Base-by-base conservation (phyloP, 2,329 filamentous ascomycete genomes). In the Fusarium algeriense region DNA sequence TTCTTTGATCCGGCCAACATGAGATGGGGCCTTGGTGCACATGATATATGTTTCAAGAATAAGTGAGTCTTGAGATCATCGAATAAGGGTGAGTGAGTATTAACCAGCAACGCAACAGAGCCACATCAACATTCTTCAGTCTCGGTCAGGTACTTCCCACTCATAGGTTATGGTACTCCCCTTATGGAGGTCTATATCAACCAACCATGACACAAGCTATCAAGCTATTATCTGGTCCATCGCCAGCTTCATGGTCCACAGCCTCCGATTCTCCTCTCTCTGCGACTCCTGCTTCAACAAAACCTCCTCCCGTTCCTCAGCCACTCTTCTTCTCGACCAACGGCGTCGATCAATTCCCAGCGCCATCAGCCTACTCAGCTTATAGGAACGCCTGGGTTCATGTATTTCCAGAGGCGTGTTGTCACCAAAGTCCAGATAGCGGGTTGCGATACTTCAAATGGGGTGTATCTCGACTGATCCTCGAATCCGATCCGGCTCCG, bases 361-460 rank as follows among this genome's bases (percentile, higher is more conserved):
- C 93, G 0, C 94, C 94, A 2, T 91, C 93, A 3, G 88, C 90
- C 50, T 95, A 92, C 79, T 80, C 88, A 4, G 86, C 83, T 70
- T 91, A 94, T 75, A 89, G 89, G 48, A 88, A 93, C 80, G 89
- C 90, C 46, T 99, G 96, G 96, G 85, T 99, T 7, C 96, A 99
- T 81, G 92, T 98, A 59, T 98, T 98, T 80, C 96, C 96, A 15
- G 96, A 99, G 82, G 96, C 94, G 50, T 94, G 93, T 80, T 94
- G 97, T 48, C 95, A 98, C 81, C 96, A 99, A 82, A 91, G 94
- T 73, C 88, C 92, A 3, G 85, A 90, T 44, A 90, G 90, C 75
- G 89, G 91, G 11, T 91, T 98, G 86, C 92, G 96, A 34, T 99
- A 99, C 83, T 98, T 98, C 88, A 98, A 97, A 84, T 99, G 96